Conservation (phyloP, 306 rosid species). For the Datisca glomerata region DNA sequence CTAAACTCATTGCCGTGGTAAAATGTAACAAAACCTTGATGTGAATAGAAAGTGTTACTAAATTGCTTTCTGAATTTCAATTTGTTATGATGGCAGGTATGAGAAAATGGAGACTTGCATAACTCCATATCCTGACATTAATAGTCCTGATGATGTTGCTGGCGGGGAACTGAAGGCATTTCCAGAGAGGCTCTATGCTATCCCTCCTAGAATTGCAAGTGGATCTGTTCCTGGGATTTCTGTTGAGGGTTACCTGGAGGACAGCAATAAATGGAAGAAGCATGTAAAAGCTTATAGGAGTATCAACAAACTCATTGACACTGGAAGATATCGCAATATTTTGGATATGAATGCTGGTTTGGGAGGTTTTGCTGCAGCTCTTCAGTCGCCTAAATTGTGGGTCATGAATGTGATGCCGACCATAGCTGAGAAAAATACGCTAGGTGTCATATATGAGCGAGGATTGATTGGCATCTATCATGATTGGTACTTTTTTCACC, state of each 20-base stretch:
- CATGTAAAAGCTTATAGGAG: constrained; percentile 75
- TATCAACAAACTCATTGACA: constrained; percentile 49
- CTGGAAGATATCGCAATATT: constrained; percentile 95
- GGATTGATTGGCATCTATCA: constrained; percentile 92
- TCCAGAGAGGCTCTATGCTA: constrained; percentile 63
- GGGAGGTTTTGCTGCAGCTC: constrained; percentile 87
- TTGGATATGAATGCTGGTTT: constrained; percentile 97
- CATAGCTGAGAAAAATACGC: constrained; percentile 58
- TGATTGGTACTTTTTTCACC: constrained; percentile 67
- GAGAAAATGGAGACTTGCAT: constrained; percentile 81
- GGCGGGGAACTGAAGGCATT: constrained; percentile 49
- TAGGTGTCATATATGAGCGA: constrained; percentile 65
- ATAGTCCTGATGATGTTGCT: constrained; percentile 27
- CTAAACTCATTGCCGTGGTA: too few species aligned
- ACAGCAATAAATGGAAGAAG: constrained; percentile 67
- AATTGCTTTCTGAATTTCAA: not conserved
- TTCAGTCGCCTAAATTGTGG: constrained; percentile 73
- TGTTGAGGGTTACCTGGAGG: constrained; percentile 44
- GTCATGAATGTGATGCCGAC: constrained; percentile 95
- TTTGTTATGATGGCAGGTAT: constrained; percentile 39
- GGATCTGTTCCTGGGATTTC: constrained; percentile 78
- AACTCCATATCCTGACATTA: constrained; percentile 36
- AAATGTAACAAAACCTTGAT: too few species aligned
- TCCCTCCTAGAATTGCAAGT: constrained; percentile 76
- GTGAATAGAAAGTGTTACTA: too few species aligned